A percentile compares a stretch with the other conserved stretches of the same genome.
Conservation (phyloP, 148 eudicot species). For the Arctostaphylos glauca region DNA sequence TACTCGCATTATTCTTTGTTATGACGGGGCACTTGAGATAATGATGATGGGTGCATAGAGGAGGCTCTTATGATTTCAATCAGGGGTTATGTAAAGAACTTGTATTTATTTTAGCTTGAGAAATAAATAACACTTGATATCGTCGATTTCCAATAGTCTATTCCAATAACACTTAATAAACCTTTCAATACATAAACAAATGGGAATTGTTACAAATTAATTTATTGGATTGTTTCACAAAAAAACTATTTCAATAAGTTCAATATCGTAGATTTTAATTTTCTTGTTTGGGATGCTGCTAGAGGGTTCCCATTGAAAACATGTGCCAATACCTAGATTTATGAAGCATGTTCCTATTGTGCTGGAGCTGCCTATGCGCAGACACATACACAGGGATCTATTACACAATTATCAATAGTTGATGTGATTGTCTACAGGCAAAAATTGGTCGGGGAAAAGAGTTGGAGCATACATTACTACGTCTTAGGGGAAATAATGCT, state of each 20-base stretch:
- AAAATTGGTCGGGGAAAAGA: constrained; percentile 43
- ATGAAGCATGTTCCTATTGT: background rate
- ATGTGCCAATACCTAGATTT: too few species aligned
- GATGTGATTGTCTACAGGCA: constrained; percentile 33
- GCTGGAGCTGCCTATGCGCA: background rate
- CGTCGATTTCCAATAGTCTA: too few species aligned
- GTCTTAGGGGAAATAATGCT: constrained; percentile 44
- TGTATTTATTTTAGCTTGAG: too few species aligned
- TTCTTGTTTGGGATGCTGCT: background rate
- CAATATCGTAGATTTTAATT: background rate
- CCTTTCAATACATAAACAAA: background rate
- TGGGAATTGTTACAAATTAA: background rate
- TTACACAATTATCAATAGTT: constrained; percentile 9
- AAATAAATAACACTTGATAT: too few species aligned
- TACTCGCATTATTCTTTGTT: too few species aligned
- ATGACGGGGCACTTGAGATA: too few species aligned
- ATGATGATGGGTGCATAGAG: too few species aligned
- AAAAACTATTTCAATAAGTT: background rate
- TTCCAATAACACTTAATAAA: too few species aligned
- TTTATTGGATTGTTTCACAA: too few species aligned
- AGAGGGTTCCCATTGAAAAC: too few species aligned
- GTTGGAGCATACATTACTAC: constrained; percentile 35
- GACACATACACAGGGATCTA: background rate
- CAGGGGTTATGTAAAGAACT: too few species aligned
- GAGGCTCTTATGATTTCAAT: too few species aligned